A percentile compares a stretch with the other conserved stretches of the same genome.
These are phyloP conservation scores for Phaseolus coccineus DNA, from an alignment of 331 rosid genomes.

Conservation along the genomic window DNA sequence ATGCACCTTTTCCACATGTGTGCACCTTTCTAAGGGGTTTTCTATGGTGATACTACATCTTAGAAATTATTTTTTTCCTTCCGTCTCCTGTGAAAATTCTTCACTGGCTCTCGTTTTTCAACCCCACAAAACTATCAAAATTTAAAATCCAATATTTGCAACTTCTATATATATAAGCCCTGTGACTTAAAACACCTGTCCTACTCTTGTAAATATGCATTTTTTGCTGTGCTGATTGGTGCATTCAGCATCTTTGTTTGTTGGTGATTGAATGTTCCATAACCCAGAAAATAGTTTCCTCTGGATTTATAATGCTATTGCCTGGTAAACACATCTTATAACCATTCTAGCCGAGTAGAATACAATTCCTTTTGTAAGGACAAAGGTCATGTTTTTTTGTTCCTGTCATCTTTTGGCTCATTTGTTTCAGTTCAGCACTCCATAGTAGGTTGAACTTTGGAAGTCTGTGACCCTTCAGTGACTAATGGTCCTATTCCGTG, in stretches of 20 bases:
- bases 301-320: neutral
- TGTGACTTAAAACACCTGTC: slow-evolving; percentile 1
- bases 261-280: slow-evolving; percentile 13
- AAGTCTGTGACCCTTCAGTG: slow-evolving; percentile 3
- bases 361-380: slow-evolving; percentile 9
- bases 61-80: slow-evolving; percentile 1
- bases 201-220: slow-evolving; percentile 6
- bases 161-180: neutral
- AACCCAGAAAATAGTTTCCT: slow-evolving; percentile 31
- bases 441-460: neutral
- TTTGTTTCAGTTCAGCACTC: slow-evolving; percentile 21
- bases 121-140: slow-evolving; percentile 9
- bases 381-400: slow-evolving; percentile 1
- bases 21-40: neutral
- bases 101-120: slow-evolving; percentile 6
- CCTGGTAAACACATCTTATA: neutral
- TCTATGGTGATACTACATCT: slow-evolving; percentile 1
- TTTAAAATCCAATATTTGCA: neutral
- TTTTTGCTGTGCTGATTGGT: slow-evolving; percentile 15
- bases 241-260: neutral
- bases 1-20: neutral
- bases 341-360: slow-evolving; percentile 7
- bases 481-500: slow-evolving; percentile 59
- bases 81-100: neutral
- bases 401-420: slow-evolving; percentile 18